Evolutionary conservation across 257 asterid species (phyloP).

Genomic region (Avicennia marina): DNA sequence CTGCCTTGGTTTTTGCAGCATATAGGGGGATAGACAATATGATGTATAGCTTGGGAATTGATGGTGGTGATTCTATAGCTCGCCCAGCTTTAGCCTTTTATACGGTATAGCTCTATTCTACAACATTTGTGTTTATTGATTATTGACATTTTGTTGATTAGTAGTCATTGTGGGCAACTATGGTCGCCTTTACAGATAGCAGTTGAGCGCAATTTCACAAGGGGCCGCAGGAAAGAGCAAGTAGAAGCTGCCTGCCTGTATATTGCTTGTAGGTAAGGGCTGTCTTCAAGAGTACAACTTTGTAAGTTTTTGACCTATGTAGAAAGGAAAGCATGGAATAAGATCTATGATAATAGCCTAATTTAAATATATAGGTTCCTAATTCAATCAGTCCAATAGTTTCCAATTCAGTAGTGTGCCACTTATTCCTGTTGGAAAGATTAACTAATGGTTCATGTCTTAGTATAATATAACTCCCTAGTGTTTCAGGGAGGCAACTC

Average conservation of each 20-base stretch:
- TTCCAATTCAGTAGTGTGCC: background rate
- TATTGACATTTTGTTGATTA: slow-evolving; percentile 2
- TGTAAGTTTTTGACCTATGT: background rate
- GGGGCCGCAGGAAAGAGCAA: slow-evolving; percentile 84
- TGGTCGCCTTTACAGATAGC: slow-evolving; percentile 49
- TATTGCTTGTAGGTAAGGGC: slow-evolving; percentile 66
- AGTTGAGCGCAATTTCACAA: slow-evolving; percentile 65
- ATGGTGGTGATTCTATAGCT: slow-evolving; percentile 64
- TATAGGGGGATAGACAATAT: slow-evolving; percentile 33
- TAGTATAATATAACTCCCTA: background rate
- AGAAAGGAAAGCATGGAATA: background rate
- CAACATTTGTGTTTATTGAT: slow-evolving; percentile 5
- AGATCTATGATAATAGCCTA: background rate
- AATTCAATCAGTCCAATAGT: too few species aligned
- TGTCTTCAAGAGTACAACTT: background rate
- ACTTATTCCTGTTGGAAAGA: background rate
- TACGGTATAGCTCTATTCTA: slow-evolving; percentile 31
- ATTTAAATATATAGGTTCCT: too few species aligned
- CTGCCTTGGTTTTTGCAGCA: slow-evolving; percentile 39
- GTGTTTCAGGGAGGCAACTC: too few species aligned
- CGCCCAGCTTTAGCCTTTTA: slow-evolving; percentile 42
- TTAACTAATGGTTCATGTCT: background rate
- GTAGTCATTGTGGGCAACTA: background rate
- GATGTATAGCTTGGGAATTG: slow-evolving; percentile 43
- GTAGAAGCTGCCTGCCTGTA: slow-evolving; percentile 90